Percentiles rank a stretch among this genome's conserved stretches.
phyloP scores from a whole-genome alignment of 2,329 filamentous ascomycete genomes.

The Neofusicoccum umdonicola region DNA sequence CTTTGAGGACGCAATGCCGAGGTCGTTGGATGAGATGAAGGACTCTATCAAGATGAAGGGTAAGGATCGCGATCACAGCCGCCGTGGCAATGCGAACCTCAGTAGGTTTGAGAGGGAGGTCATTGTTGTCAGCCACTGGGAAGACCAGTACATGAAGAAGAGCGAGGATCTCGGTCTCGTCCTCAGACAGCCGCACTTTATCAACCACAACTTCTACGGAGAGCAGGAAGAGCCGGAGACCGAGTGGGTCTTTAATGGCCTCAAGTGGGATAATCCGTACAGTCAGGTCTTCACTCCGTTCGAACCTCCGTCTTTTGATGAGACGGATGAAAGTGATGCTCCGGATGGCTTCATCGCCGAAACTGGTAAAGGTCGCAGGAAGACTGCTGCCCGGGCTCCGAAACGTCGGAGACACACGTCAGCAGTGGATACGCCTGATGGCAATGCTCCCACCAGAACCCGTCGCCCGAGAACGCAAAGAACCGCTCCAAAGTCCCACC shows the following conservation, averaged over 20 bases:
- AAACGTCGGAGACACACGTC: slow-evolving; percentile 6
- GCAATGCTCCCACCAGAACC: neutral
- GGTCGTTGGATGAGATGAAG: slow-evolving; percentile 15
- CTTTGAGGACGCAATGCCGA: slow-evolving; percentile 11
- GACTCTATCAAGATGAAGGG: slow-evolving; percentile 9
- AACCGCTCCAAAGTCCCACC: neutral
- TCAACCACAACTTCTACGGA: slow-evolving; percentile 15
- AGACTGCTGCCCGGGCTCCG: neutral
- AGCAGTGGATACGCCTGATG: neutral
- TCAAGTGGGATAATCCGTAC: neutral
- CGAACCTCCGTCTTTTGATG: slow-evolving; percentile 7
- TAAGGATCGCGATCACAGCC: slow-evolving; percentile 13
- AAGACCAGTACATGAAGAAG: slow-evolving; percentile 9
- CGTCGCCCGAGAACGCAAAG: neutral
- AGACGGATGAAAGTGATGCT: neutral
- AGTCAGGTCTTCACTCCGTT: neutral
- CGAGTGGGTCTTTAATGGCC: neutral
- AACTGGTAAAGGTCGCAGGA: neutral
- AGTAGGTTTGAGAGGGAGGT: slow-evolving; percentile 16
- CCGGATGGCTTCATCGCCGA: neutral
- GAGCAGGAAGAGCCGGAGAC: neutral
- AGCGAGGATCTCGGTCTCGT: neutral
- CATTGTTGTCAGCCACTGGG: slow-evolving; percentile 11
- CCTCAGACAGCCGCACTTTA: slow-evolving; percentile 14
- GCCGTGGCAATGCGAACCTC: neutral